phyloP scores from a whole-genome alignment of 225 moss, liverwort and hornwort genomes.

The Polytrichum formosum region DNA sequence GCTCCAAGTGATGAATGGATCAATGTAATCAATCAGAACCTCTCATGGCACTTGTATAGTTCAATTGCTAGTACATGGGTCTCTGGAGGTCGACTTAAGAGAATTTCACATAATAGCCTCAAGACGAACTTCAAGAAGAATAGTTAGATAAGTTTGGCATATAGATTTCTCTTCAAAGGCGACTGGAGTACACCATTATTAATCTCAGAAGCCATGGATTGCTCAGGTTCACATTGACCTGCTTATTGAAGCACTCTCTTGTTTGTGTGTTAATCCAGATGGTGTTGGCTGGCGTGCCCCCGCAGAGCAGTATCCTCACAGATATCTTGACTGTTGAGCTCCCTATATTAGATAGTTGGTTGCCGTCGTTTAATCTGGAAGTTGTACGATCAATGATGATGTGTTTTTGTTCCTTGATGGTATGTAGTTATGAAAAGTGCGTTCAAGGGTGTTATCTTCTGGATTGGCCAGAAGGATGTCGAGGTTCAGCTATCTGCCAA shows the following conservation, averaged over 20 bases:
- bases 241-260: not conserved
- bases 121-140: not conserved
- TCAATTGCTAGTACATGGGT: not conserved
- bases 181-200: not conserved
- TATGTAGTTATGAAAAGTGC: slow-evolving; percentile 91
- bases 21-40: slow-evolving; percentile 50
- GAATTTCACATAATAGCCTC: too few relatives aligned
- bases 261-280: slow-evolving; percentile 43
- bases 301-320: slow-evolving; percentile 91
- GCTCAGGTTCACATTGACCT: too few relatives aligned
- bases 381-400: not conserved
- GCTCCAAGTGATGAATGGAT: slow-evolving; percentile 94
- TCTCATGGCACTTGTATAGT: not conserved
- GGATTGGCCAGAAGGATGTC: slow-evolving; percentile 98
- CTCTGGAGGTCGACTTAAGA: too few relatives aligned
- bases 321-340: not conserved
- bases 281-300: slow-evolving; percentile 97
- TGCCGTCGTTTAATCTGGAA: not conserved
- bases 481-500: slow-evolving; percentile 84
- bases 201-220: too few relatives aligned
- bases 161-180: not conserved
- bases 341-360: not conserved
- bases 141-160: not conserved
- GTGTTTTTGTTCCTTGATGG: slow-evolving; percentile 32
- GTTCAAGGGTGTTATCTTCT: slow-evolving; percentile 91